Evolutionary conservation across 139 green algal genomes (phyloP).

Genomic region (Auxenochlorella protothecoides): DNA sequence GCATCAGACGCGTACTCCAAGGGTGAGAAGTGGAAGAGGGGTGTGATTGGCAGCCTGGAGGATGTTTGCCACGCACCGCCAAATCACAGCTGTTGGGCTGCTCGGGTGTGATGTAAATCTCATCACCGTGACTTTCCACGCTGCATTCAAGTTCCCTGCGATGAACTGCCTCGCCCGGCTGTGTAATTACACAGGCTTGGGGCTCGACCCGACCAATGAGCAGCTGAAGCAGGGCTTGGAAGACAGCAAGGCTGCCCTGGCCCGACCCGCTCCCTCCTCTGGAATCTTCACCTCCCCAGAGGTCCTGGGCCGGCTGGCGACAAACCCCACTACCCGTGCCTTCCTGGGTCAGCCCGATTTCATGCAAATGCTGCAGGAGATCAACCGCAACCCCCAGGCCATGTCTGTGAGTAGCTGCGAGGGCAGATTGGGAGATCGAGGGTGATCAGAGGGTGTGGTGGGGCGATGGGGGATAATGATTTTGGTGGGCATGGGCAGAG

Average conservation of each 20-base stretch:
- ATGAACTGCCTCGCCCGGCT: too few relatives aligned
- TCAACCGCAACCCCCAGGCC: constrained; percentile 40
- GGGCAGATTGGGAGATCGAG: too few relatives aligned
- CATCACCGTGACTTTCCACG: too few relatives aligned
- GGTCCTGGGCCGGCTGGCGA: constrained; percentile 72
- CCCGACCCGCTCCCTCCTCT: too few relatives aligned
- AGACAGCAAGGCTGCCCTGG: constrained; percentile 33
- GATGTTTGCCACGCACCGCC: too few relatives aligned
- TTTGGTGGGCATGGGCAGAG: too few relatives aligned
- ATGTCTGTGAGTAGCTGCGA: not conserved
- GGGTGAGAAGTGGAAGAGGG: constrained; percentile 21
- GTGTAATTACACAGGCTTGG: constrained; percentile 41
- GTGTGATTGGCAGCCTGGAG: too few relatives aligned
- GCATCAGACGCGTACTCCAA: constrained; percentile 70
- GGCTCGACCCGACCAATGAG: constrained; percentile 64
- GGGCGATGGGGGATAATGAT: too few relatives aligned
- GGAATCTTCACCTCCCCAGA: constrained; percentile 31
- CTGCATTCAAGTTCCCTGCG: too few relatives aligned
- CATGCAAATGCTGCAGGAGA: constrained; percentile 73
- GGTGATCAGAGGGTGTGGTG: too few relatives aligned
- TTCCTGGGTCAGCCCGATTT: constrained; percentile 86
- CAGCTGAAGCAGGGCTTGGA: constrained; percentile 48
- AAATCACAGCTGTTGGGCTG: too few relatives aligned
- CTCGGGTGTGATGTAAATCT: too few relatives aligned
- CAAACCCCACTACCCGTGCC: constrained; percentile 62